Percentiles rank a stretch among this genome's conserved stretches.
These are phyloP conservation scores for Orbilia oligospora DNA, from an alignment of 2,329 filamentous ascomycete species.

Conservation along the genomic window DNA sequence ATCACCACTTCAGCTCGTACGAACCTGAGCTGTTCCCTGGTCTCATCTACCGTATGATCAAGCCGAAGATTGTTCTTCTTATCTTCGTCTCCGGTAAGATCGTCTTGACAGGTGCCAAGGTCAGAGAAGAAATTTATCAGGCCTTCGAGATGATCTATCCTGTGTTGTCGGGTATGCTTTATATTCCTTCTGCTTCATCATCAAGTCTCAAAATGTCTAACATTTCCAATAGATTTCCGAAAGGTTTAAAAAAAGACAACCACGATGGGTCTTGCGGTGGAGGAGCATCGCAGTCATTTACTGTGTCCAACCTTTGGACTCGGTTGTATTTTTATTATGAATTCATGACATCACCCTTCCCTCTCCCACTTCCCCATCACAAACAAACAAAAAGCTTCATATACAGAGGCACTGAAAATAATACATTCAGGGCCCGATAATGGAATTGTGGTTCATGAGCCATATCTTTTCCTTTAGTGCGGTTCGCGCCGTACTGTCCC, in stretches of 20 bases:
- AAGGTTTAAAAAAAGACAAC: constrained; percentile 71
- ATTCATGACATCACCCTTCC: constrained; percentile 56
- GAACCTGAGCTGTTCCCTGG: constrained; percentile 98
- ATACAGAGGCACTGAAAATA: constrained; percentile 42
- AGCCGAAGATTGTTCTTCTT: constrained; percentile 97
- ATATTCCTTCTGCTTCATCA: constrained; percentile 65
- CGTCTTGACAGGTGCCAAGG: constrained; percentile 95
- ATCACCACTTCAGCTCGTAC: constrained; percentile 99
- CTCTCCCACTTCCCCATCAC: constrained; percentile 10
- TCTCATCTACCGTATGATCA: constrained; percentile 99
- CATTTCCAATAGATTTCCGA: constrained; percentile 72
- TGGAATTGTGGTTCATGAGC: constrained; percentile 51
- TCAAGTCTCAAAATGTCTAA: constrained; percentile 54
- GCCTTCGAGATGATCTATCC: constrained; percentile 98
- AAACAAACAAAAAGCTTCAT: constrained; percentile 40
- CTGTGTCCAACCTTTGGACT: constrained; percentile 36
- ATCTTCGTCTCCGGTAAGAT: constrained; percentile 99
- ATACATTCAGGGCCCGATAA: constrained; percentile 37
- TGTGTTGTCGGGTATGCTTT: constrained; percentile 82
- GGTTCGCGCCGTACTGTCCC: constrained; percentile 45
- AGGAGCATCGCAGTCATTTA: constrained; percentile 40
- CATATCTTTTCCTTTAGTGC: constrained; percentile 42
- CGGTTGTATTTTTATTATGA: constrained; percentile 61
- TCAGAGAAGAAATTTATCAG: constrained; percentile 97
- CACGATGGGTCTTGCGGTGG: constrained; percentile 33